A percentile compares a stretch with the other conserved stretches of the same genome.
Evolutionary conservation across 108 stramenopile genomes (phyloP).

Genomic region (Pseudonitzschia pungens): DNA sequence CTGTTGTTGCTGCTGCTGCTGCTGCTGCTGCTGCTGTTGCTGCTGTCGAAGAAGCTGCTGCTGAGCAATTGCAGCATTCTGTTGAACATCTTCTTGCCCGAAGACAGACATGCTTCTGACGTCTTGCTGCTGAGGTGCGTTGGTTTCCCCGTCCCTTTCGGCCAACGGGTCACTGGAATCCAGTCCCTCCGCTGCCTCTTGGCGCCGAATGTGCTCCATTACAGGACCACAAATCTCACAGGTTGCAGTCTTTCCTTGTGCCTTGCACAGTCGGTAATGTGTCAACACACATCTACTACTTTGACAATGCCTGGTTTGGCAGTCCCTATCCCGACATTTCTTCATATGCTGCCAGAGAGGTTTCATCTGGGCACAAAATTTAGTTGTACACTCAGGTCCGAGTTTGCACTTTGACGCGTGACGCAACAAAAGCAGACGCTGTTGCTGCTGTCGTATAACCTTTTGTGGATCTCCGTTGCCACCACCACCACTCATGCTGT

Average conservation of each 20-base stretch:
- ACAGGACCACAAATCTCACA: conserved; percentile 81
- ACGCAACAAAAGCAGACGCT: conserved; percentile 64
- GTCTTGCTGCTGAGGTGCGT: conserved; percentile 42
- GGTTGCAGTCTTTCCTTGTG: conserved; percentile 52
- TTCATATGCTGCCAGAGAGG: conserved; percentile 81
- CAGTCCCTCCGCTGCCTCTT: conserved; percentile 27
- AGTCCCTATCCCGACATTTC: conserved; percentile 73
- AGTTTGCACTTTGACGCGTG: conserved; percentile 67
- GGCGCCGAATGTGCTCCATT: conserved; percentile 57
- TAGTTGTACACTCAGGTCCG: conserved; percentile 53
- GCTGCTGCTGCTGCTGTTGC: conserved; percentile 35
- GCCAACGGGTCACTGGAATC: conserved; percentile 37
- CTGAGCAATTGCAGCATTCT: conserved; percentile 5
- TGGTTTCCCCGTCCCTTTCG: conserved; percentile 61
- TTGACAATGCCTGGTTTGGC: conserved; percentile 71
- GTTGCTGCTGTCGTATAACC: conserved; percentile 71
- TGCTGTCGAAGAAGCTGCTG: conserved; percentile 25
- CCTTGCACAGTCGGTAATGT: conserved; percentile 75
- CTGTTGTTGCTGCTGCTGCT: conserved; percentile 35
- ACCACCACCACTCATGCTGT: background rate
- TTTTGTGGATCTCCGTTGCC: conserved; percentile 22
- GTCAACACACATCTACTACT: conserved; percentile 77
- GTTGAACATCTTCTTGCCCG: conserved; percentile 13
- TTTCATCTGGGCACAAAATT: conserved; percentile 75
- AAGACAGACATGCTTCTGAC: conserved; percentile 17